Evolutionary conservation across 2,329 filamentous ascomycete species (phyloP).

Genomic region (Talaromyces pinophilus): DNA sequence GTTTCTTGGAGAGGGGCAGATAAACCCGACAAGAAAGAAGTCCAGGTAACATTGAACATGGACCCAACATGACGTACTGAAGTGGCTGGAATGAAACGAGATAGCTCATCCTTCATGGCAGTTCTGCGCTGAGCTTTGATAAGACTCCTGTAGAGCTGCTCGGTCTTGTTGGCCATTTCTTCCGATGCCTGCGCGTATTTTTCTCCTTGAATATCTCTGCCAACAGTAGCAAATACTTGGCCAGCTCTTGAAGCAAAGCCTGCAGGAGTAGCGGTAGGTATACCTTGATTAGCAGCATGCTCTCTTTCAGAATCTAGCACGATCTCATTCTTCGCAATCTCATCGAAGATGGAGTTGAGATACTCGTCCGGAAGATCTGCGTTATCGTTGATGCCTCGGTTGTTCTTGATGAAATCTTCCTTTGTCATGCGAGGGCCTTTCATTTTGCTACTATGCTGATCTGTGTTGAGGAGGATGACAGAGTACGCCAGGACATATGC

Average conservation of each 20-base stretch:
- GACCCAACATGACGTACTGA: constrained; percentile 94
- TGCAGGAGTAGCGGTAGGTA: constrained; percentile 58
- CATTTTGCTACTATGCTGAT: constrained; percentile 88
- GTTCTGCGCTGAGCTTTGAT: constrained; percentile 86
- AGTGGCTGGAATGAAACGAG: constrained; percentile 83
- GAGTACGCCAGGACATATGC: constrained; percentile 96
- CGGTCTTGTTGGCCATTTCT: constrained; percentile 79
- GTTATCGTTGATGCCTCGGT: constrained; percentile 95
- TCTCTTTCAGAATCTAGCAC: constrained; percentile 91
- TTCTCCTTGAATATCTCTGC: constrained; percentile 86
- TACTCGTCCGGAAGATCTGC: constrained; percentile 93
- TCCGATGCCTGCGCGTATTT: constrained; percentile 94
- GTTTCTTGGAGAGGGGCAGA: constrained; percentile 92
- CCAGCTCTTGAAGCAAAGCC: constrained; percentile 81
- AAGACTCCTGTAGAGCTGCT: constrained; percentile 89
- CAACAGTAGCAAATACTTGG: constrained; percentile 86
- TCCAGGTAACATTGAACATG: constrained; percentile 99
- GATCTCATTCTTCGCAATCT: constrained; percentile 89
- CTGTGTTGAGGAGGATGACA: constrained; percentile 94
- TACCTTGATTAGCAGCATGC: constrained; percentile 77
- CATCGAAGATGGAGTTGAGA: constrained; percentile 82
- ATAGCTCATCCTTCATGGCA: constrained; percentile 65
- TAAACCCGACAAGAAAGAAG: constrained; percentile 95
- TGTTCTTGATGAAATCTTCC: constrained; percentile 99
- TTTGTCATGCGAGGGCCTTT: constrained; percentile 83